Evolutionary conservation across 495 filamentous ascomycete species (phyloP).

Genomic region (Aspergillus bertholletiae): DNA sequence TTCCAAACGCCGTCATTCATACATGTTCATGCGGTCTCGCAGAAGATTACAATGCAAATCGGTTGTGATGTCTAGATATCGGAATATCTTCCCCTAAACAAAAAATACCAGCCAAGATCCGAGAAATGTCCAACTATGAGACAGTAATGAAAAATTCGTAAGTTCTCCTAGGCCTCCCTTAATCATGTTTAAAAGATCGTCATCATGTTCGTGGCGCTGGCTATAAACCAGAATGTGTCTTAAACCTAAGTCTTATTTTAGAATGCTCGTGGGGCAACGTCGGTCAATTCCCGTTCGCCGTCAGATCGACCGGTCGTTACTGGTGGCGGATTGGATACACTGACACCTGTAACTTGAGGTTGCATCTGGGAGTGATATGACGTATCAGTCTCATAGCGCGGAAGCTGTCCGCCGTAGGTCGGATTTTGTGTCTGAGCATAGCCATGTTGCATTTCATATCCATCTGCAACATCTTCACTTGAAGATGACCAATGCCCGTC

Average conservation of each 20-base stretch:
- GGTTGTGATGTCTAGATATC: not conserved
- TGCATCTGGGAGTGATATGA: conserved; percentile 32
- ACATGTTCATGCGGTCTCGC: not conserved
- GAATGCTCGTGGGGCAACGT: conserved; percentile 14
- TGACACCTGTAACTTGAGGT: conserved; percentile 4
- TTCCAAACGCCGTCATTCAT: conserved; percentile 1
- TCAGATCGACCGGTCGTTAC: conserved; percentile 10
- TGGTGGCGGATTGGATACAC: conserved; percentile 7
- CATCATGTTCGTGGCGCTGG: conserved; percentile 7
- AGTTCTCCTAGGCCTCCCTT: no score
- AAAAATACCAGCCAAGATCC: not conserved
- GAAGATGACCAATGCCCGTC: conserved; percentile 42
- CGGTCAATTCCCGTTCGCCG: conserved; percentile 22
- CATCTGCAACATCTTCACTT: conserved; percentile 38
- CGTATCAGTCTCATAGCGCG: conserved; percentile 28
- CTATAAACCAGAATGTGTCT: not conserved
- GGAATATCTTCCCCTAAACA: not conserved
- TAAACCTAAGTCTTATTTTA: not conserved
- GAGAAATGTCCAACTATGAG: not conserved
- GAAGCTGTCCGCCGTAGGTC: conserved; percentile 13
- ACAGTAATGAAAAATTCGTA: not conserved
- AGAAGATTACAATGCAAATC: not conserved
- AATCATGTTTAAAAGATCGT: no score
- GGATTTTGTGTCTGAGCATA: conserved; percentile 28
- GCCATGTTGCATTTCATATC: conserved; percentile 42